A percentile compares a stretch with the other conserved stretches of the same genome.
Conservation (phyloP, 306 rosid genomes). For the Quercus engelmannii region DNA sequence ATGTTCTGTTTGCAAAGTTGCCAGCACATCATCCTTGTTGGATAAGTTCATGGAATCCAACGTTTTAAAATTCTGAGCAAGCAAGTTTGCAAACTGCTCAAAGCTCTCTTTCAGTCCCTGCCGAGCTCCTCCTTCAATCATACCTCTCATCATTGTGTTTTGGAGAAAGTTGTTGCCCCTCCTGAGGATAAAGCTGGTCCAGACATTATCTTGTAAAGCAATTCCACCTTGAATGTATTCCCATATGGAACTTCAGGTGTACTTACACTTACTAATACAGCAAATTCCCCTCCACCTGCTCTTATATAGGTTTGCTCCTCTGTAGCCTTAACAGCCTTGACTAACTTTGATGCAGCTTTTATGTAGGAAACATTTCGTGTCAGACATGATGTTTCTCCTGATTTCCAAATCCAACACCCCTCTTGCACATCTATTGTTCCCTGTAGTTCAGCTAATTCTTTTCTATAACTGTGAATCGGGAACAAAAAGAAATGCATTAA, state of each 20-base stretch:
- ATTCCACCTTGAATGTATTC: conserved; percentile 55
- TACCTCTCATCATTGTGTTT: conserved; percentile 72
- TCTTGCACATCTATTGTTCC: conserved; percentile 60
- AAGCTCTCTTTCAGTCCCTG: conserved; percentile 80
- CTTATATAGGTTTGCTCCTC: conserved; percentile 81
- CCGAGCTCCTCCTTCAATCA: conserved; percentile 69
- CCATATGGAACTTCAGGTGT: conserved; percentile 94
- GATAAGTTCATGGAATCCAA: conserved; percentile 32
- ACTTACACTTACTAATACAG: conserved; percentile 45
- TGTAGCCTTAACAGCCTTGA: conserved; percentile 59
- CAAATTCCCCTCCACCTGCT: conserved; percentile 57
- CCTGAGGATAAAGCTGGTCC: conserved; percentile 54
- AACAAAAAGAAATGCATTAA: conserved; percentile 59
- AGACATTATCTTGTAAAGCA: conserved; percentile 81
- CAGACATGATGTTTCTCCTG: conserved; percentile 50
- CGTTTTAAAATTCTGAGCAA: conserved; percentile 47
- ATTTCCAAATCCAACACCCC: conserved; percentile 72
- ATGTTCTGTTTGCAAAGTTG: conserved; percentile 46
- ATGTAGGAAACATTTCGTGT: conserved; percentile 56
- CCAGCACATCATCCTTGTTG: conserved; percentile 53
- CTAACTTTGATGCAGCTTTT: conserved; percentile 60
- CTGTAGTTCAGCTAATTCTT: conserved; percentile 57
- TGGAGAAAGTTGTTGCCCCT: conserved; percentile 64
- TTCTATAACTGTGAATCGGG: conserved; percentile 70
- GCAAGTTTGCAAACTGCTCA: conserved; percentile 41